Evolutionary conservation across 2,329 filamentous ascomycete genomes (phyloP).

Genomic region (Xylaria sp.): DNA sequence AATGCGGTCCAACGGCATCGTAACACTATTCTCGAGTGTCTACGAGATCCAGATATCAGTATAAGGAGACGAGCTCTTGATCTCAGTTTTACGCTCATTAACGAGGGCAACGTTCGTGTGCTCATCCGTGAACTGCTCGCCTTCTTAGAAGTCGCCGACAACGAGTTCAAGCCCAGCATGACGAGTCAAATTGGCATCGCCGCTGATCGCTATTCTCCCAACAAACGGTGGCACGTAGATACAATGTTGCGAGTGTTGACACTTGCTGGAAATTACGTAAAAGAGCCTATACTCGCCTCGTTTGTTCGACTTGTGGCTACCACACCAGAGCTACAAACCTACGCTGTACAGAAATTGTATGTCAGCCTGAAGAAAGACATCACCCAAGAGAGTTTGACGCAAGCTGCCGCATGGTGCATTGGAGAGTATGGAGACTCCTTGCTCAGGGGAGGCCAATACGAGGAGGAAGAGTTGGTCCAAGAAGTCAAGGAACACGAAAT

Average conservation of each 20-base stretch:
- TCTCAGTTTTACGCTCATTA: slow-evolving; percentile 96
- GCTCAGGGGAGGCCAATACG: slow-evolving; percentile 87
- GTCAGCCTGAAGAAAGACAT: slow-evolving; percentile 92
- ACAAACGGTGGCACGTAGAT: slow-evolving; percentile 98
- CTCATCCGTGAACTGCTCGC: slow-evolving; percentile 91
- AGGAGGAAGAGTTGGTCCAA: slow-evolving; percentile 86
- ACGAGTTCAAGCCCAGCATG: slow-evolving; percentile 98
- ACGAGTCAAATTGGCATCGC: slow-evolving; percentile 97
- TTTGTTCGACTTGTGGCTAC: slow-evolving; percentile 96
- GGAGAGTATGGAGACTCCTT: slow-evolving; percentile 94
- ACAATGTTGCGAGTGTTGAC: slow-evolving; percentile 95
- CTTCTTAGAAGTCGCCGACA: slow-evolving; percentile 95
- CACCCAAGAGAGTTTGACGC: slow-evolving; percentile 91
- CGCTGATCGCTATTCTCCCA: slow-evolving; percentile 92
- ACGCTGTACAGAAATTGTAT: slow-evolving; percentile 95
- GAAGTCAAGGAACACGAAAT: slow-evolving; percentile 86
- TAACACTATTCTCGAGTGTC: slow-evolving; percentile 95
- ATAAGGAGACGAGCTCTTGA: slow-evolving; percentile 95
- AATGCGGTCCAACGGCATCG: slow-evolving; percentile 96
- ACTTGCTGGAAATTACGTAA: slow-evolving; percentile 94
- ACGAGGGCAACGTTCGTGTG: slow-evolving; percentile 93
- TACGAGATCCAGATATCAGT: slow-evolving; percentile 97
- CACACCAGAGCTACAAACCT: slow-evolving; percentile 91
- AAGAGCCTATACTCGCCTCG: slow-evolving; percentile 95
- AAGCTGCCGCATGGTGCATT: slow-evolving; percentile 96